Base-by-base conservation (phyloP, 495 filamentous ascomycete genomes). In the Neohortaea acidophila region DNA sequence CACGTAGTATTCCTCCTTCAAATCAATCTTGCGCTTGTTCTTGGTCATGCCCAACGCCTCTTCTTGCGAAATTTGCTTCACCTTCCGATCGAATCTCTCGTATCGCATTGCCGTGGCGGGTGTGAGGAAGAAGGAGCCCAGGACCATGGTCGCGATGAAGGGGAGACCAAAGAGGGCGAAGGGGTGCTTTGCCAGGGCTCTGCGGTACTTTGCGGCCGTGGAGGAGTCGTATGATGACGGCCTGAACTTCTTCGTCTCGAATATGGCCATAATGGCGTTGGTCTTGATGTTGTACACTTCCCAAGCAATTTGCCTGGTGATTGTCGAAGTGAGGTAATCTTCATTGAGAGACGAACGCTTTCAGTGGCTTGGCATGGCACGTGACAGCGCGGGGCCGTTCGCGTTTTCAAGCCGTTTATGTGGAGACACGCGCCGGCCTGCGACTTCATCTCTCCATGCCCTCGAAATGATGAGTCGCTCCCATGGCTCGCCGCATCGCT, bases 101-200 rank as follows among this genome's bases (percentile, higher is more conserved):
- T 94, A 99, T 26, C 91, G 70, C 21, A 99, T 61, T 4, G 89
- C 91, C 4, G 89, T 83, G 2, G 85, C 89, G 1, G 91, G 89
- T 0, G 87, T 94, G 11, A 99, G 69, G 44, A 86, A 79, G 60
- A 99, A 99, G 6, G 82, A 91, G 0, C 83, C 89, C 3, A 78
- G 85, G n/a, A 99, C 76, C 49, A 99, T 93, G 24, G 87, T 75
- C 29, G 68, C 62, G 51, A 96, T 70, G 61, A 99, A 99, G 11
- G 89, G 89, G n/a, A 96, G 65, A 4, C 89, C 89, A 58, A 99
- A 99, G 36, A 94, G 70, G 25, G 87, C 62, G 59, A 99, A 99
- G 1, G 89, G 89, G 48, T 81, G 82, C 44, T 69, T 73, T 14
- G 65, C 54, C 26, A 94, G 67, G 36, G 62, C 52, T 9, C 63